Percentiles rank a stretch among this genome's conserved stretches.
Evolutionary conservation across 495 filamentous ascomycete genomes (phyloP).

Genomic region (Penicillium paxilli): DNA sequence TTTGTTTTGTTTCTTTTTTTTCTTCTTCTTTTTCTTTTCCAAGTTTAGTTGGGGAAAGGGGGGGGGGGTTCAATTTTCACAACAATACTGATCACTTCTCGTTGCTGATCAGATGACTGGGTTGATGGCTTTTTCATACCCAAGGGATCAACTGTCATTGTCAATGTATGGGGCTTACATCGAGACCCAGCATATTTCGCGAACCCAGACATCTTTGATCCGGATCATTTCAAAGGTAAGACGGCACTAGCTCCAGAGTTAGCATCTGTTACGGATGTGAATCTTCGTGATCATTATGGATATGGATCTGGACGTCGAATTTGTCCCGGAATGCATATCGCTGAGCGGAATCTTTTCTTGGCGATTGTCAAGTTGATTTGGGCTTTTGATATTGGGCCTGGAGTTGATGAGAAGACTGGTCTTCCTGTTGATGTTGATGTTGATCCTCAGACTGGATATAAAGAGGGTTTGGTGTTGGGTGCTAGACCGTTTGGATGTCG

Average conservation of each 20-base stretch:
- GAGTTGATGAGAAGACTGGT: not conserved
- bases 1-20: too few species aligned
- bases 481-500: not conserved
- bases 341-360: conserved; percentile 58
- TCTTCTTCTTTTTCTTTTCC: too few species aligned
- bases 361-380: conserved; percentile 55
- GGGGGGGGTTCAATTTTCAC: too few species aligned
- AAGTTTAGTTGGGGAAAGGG: too few species aligned
- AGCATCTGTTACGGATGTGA: conserved; percentile 22
- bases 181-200: conserved; percentile 26
- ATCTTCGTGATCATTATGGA: conserved; percentile 33
- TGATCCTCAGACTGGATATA: not conserved
- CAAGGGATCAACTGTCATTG: conserved; percentile 26
- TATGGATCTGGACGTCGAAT: conserved; percentile 50
- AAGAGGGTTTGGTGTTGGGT: not conserved
- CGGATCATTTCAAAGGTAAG: conserved; percentile 43
- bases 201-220: conserved; percentile 54
- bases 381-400: conserved; percentile 29
- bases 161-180: conserved; percentile 37
- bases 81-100: not conserved
- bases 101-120: conserved; percentile 20
- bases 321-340: conserved; percentile 58
- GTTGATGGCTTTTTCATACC: conserved; percentile 33
- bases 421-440: not conserved
- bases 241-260: conserved; percentile 18